Evolutionary conservation across 2,329 filamentous ascomycete genomes (phyloP).

Genomic region (Pyricularia grisea): DNA sequence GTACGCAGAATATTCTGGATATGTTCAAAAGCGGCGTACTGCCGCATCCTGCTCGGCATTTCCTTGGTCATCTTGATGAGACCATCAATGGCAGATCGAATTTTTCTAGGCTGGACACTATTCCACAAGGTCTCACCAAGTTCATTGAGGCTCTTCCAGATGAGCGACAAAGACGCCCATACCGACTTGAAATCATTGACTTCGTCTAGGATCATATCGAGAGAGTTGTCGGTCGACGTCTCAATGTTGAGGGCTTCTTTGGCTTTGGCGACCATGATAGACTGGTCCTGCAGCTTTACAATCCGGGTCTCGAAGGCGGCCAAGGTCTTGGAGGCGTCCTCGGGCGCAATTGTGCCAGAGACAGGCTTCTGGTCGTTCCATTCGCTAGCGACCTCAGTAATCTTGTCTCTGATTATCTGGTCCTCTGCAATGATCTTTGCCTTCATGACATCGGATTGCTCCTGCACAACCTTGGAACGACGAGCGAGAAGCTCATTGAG

Average conservation of each 20-base stretch:
- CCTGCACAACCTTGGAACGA: slow-evolving; percentile 91
- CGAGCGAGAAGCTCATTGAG: slow-evolving; percentile 85
- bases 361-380: slow-evolving; percentile 98
- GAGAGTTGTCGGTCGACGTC: slow-evolving; percentile 66
- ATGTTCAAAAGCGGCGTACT: slow-evolving; percentile 99
- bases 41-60: slow-evolving; percentile 97
- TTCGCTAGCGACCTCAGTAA: slow-evolving; percentile 70
- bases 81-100: slow-evolving; percentile 79
- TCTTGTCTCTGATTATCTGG: slow-evolving; percentile 80
- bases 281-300: slow-evolving; percentile 75
- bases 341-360: slow-evolving; percentile 84
- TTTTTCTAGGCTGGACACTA: slow-evolving; percentile 88
- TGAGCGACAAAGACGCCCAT: slow-evolving; percentile 89
- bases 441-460: slow-evolving; percentile 88
- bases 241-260: slow-evolving; percentile 94
- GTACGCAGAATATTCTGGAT: slow-evolving; percentile 86
- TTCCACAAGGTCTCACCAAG: slow-evolving; percentile 90
- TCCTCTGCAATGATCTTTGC: slow-evolving; percentile 95
- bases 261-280: slow-evolving; percentile 88
- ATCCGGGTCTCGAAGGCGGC: slow-evolving; percentile 77
- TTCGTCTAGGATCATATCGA: slow-evolving; percentile 83
- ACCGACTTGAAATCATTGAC: slow-evolving; percentile 98
- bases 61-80: slow-evolving; percentile 98
- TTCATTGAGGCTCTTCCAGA: slow-evolving; percentile 94
- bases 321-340: slow-evolving; percentile 76